Base-by-base conservation (phyloP, 2,329 filamentous ascomycete species). In the Bipolaris oryzae region DNA sequence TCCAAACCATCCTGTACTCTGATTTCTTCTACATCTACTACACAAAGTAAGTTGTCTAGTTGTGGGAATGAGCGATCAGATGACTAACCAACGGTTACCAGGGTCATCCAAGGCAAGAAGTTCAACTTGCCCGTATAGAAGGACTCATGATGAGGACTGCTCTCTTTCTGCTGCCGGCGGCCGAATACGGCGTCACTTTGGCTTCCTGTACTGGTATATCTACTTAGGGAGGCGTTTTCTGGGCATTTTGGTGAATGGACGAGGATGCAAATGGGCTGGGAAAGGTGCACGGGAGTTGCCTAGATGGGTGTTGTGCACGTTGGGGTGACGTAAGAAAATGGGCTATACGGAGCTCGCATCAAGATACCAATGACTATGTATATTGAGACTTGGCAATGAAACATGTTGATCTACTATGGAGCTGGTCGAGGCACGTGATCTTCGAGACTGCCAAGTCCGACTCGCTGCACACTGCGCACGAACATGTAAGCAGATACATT, bases 1-100 rank as follows among this genome's bases (percentile, higher is more conserved):
- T 98, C 63, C 95, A 99, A 83, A 99, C 95, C 0, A 80, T 99
- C 46, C 83, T 99, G 56, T 99, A 99, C 82, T 96, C 92, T 62
- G 95, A 99, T 81, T 99, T 99, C 82, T 99, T 99, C 85, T 99
- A 93, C 84, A 94, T 99, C 72, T 99, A 99, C 82, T 99, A 97
- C 81, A 96, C 89, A 58, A 98, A 97, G 87, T 89, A 75, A 77
- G 9, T 23, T 4, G 23, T 3, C 16, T 3, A 7, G 28, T 21
- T 23, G 3, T 20, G 23, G 3, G 15, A 7, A 25, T 7, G 20
- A 5, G 21, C 13, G 21, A 9, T 11, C 42, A 18, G 7, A 18
- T 31, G 25, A 16, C 55, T 45, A 44, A 50, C 46, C 45, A 16
- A 56, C 11, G 7, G 3, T 13, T 25, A 20, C 11, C 39, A 82